These are phyloP conservation scores for Exophiala spinifera DNA, from an alignment of 2,329 filamentous ascomycete genomes.

Conservation along the genomic window DNA sequence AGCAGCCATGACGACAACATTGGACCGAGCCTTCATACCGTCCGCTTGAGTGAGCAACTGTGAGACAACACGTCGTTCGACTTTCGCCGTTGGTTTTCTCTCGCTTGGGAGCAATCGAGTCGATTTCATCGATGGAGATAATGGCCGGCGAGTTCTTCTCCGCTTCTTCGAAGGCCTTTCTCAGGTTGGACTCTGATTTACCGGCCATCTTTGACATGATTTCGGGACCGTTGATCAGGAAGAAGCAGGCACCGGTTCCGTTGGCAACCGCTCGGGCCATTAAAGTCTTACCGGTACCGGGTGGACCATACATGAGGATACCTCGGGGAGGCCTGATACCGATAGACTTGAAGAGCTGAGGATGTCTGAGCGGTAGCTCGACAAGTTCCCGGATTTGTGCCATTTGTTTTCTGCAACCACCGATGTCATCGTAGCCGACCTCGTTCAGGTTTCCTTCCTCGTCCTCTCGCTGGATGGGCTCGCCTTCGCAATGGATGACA, in stretches of 20 bases:
- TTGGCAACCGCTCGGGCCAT: conserved; percentile 99
- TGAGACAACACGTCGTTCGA: conserved; percentile 96
- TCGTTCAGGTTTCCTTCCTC: conserved; percentile 99
- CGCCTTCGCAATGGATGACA: conserved; percentile 97
- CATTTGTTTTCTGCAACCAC: conserved; percentile 99
- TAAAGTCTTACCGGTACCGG: conserved; percentile 98
- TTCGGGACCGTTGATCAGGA: conserved; percentile 97
- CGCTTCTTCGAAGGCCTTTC: conserved; percentile 99
- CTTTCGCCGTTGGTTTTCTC: conserved; percentile 99
- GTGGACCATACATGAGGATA: conserved; percentile 93
- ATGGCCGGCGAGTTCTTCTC: conserved; percentile 99
- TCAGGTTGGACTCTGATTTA: conserved; percentile 96
- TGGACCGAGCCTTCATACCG: conserved; percentile 98
- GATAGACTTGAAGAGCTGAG: conserved; percentile 99
- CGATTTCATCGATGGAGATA: conserved; percentile 99
- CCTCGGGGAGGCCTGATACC: conserved; percentile 99
- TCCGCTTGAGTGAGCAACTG: conserved; percentile 98
- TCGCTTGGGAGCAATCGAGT: conserved; percentile 98
- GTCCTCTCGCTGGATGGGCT: conserved; percentile 94
- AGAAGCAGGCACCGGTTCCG: conserved; percentile 98
- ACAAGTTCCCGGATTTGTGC: conserved; percentile 98
- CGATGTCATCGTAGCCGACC: conserved; percentile 98
- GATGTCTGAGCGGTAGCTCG: conserved; percentile 91
- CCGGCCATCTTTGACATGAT: conserved; percentile 99
- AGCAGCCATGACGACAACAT: conserved; percentile 98